Evolutionary conservation across 768 basidiomycete species (phyloP), one percentile per base, ranked within the genome.

Genomic region (Lentinula boryana): DNA sequence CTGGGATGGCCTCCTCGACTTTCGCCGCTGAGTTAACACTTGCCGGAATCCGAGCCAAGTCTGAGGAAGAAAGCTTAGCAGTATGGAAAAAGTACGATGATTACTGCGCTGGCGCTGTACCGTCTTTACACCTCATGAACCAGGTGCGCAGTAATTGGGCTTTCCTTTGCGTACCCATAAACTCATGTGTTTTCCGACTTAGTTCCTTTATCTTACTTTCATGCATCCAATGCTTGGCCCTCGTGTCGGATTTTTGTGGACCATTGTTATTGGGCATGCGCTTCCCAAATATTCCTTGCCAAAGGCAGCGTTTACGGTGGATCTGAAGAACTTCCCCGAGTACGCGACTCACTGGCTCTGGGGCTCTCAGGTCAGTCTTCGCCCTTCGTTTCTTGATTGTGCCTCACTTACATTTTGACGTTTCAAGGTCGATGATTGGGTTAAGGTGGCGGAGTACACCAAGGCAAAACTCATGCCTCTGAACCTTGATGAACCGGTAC

Each of bases 191-290:
- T 23, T 23, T 48, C 16, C 4, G 56, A 16, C 8, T 33, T 38
- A 63, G 63, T 63, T 63, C 63, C 63, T 63, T 38, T 63, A 63
- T 41, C 63, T 63, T n/a, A 60, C 60, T n/a, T 63, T 63, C 43
- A 61, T 63, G 63, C 63, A 63, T 38, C 63, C 63, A 4, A 12
- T 58, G 52, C 44, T 63, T 13, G 63, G 63, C 36, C 63, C 63
- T 21, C 60, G 63, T 23, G 49, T 63, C 18, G 60, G 60, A n/a
- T 63, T 63, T 53, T 38, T 63, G 54, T 63, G 63, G 63, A 63
- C 63, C 13, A 63, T 61, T 31, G 55, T 61, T 31, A 51, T 60
- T 16, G 60, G 56, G 8, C 63, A 63, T 44, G 60, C 63, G 3
- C 56, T 63, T n/a, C 56, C 63, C 13, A 60, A 58, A 41, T 63